Conservation (phyloP, 352 stramenopile species). For the Phytophthora colocasiae region DNA sequence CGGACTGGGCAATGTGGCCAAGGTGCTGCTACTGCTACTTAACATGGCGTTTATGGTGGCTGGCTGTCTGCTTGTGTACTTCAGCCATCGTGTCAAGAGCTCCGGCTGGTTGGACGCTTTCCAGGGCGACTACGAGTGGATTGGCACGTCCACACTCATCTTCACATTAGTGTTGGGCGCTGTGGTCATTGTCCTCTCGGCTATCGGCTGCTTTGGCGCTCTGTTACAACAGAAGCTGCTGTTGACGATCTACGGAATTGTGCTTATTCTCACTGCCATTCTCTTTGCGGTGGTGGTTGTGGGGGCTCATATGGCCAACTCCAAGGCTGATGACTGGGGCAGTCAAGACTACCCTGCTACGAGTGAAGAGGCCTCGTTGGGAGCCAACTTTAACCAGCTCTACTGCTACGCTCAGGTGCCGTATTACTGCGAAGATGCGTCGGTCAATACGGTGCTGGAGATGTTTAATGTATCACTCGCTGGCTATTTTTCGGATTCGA, state of each 20-base stretch:
- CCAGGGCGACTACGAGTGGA: constrained; percentile 70
- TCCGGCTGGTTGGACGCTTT: constrained; percentile 82
- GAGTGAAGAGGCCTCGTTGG: constrained; percentile 55
- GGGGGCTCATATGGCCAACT: constrained; percentile 59
- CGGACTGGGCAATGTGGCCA: constrained; percentile 73
- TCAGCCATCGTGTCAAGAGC: constrained; percentile 71
- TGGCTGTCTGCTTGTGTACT: constrained; percentile 83
- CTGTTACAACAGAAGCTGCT: constrained; percentile 73
- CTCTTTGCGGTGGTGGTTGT: constrained; percentile 77
- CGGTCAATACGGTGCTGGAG: constrained; percentile 51
- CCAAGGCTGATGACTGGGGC: constrained; percentile 61
- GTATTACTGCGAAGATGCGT: constrained; percentile 75
- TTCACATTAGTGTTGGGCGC: constrained; percentile 75
- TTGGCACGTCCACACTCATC: constrained; percentile 67
- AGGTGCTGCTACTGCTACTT: constrained; percentile 81
- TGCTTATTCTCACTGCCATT: constrained; percentile 63
- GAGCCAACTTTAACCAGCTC: constrained; percentile 78
- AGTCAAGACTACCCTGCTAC: constrained; percentile 53
- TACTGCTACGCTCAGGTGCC: constrained; percentile 85
- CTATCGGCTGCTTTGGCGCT: constrained; percentile 77
- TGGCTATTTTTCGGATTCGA: constrained; percentile 47
- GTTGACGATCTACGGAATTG: constrained; percentile 70
- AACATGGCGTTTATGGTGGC: constrained; percentile 88
- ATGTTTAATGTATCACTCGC: constrained; percentile 63
- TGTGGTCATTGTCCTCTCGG: constrained; percentile 68